Conservation (phyloP, 805 yeast species). For the Schizosaccharomyces osmophilus region DNA sequence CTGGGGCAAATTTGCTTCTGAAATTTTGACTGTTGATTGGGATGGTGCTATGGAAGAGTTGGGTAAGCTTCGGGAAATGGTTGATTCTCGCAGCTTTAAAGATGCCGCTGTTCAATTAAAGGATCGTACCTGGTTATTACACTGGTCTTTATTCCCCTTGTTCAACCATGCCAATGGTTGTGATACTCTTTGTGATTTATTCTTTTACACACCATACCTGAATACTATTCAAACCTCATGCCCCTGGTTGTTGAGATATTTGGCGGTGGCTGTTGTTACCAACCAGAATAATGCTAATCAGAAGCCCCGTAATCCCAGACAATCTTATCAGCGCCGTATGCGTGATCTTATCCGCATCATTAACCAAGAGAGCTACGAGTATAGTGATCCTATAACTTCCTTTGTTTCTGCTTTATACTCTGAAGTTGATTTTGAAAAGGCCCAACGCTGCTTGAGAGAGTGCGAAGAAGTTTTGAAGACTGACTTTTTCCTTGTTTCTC, state of each 20-base stretch:
- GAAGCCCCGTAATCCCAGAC: conserved; percentile 7
- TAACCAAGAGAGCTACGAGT: conserved; percentile 39
- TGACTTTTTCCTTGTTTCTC: conserved; percentile 31
- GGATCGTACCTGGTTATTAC: conserved; percentile 42
- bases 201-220: conserved; percentile 33
- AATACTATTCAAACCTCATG: conserved; percentile 46
- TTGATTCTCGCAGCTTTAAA: conserved; percentile 28
- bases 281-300: conserved; percentile 10
- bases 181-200: conserved; percentile 30
- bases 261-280: conserved; percentile 31
- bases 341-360: conserved; percentile 34
- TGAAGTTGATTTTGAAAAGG: conserved; percentile 32
- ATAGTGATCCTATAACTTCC: conserved; percentile 36
- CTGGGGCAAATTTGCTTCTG: conserved; percentile 47
- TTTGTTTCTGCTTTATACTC: conserved; percentile 31
- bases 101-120: conserved; percentile 35
- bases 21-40: conserved; percentile 30
- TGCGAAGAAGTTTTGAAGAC: conserved; percentile 24
- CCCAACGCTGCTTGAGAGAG: conserved; percentile 24
- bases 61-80: conserved; percentile 28
- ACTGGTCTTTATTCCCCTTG: conserved; percentile 43
- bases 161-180: conserved; percentile 29
- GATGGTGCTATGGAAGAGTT: conserved; percentile 29
- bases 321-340: conserved; percentile 25
- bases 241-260: conserved; percentile 47